Evolutionary conservation across 2,329 filamentous ascomycete species (phyloP), one percentile per base, ranked within the genome.

Genomic region (Geosmithia putterillii): DNA sequence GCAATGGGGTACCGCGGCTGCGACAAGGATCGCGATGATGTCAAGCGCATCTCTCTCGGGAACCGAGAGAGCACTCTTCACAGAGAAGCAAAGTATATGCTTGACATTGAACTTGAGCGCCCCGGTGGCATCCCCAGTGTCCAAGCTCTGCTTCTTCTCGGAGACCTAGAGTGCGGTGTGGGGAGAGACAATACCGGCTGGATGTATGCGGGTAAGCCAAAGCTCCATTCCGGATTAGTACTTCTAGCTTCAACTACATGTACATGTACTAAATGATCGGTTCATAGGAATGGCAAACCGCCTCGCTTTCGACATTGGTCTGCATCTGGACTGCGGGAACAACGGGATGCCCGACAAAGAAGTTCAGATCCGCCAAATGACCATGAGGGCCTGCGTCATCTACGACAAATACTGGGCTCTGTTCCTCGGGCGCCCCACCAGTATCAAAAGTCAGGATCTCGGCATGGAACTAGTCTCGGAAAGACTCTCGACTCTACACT

Each of bases 381-480:
- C 64, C 12, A 66, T 74, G 51, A 62, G 66, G 47, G 70, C 71
- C 2, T 73, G 68, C 45, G 63, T 73, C 7, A 65, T 73, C 46
- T 71, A 71, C 45, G 71, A 75, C 56, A 67, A 69, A 51, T 70
- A 73, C 48, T 74, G 70, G 70, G 67, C 71, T 1, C 55, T 75
- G n/a, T 71, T 73, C 49, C 59, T 75, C 7, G 71, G 71, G 9
- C 60, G 72, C 10, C 71, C 72, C 1, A 67, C 71, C 1, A 66
- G 67, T 42, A 74, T 75, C 58, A 74, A 74, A 52, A 65, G 58
- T 41, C 61, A 70, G 40, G 71, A 74, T 46, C 60, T 74, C 8
- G 65, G 65, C 45, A 63, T 69, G 46, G 66, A 73, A 46, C 54
- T 68, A 19, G 51, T 72, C 3, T 62, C 69, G 0, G 68, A 63